Evolutionary conservation across 2,329 filamentous ascomycete species (phyloP).

Genomic region (Lomentospora prolificans): DNA sequence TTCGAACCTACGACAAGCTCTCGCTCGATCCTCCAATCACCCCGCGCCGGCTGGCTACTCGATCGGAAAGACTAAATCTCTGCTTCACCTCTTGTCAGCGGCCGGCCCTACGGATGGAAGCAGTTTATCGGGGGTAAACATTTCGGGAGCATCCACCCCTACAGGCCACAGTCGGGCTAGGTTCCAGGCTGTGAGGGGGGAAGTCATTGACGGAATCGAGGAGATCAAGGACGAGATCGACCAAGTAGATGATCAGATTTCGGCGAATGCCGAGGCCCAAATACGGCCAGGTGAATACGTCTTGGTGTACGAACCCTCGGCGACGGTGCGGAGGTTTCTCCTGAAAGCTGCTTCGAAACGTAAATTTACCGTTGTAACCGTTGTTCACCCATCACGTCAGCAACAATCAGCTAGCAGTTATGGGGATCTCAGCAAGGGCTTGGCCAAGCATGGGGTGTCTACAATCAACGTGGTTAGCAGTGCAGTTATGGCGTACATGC

Average conservation of each 20-base stretch:
- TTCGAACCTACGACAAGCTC: conserved; percentile 18
- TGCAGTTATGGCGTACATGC: conserved; percentile 88
- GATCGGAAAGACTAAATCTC: conserved; percentile 60
- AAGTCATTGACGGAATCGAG: conserved; percentile 87
- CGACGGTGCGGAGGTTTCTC: conserved; percentile 82
- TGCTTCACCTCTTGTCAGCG: conserved; percentile 81
- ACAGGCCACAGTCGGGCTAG: conserved; percentile 25
- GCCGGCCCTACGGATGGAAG: conserved; percentile 39
- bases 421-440: conserved; percentile 61
- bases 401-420: conserved; percentile 29
- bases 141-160: conserved; percentile 41
- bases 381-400: conserved; percentile 46
- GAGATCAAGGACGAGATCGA: conserved; percentile 94
- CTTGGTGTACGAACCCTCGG: conserved; percentile 76
- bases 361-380: conserved; percentile 84
- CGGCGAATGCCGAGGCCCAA: conserved; percentile 77
- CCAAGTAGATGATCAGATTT: conserved; percentile 88
- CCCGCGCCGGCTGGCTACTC: conserved; percentile 53
- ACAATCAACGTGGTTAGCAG: conserved; percentile 79
- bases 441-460: conserved; percentile 67
- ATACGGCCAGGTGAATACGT: conserved; percentile 92
- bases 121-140: conserved; percentile 34
- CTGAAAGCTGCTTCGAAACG: conserved; percentile 79
- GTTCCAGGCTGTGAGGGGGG: conserved; percentile 67
- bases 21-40: conserved; percentile 39